These are phyloP conservation scores for Leishmania martiniquensis DNA, from an alignment of 208 protist genomes.

Conservation along the genomic window DNA sequence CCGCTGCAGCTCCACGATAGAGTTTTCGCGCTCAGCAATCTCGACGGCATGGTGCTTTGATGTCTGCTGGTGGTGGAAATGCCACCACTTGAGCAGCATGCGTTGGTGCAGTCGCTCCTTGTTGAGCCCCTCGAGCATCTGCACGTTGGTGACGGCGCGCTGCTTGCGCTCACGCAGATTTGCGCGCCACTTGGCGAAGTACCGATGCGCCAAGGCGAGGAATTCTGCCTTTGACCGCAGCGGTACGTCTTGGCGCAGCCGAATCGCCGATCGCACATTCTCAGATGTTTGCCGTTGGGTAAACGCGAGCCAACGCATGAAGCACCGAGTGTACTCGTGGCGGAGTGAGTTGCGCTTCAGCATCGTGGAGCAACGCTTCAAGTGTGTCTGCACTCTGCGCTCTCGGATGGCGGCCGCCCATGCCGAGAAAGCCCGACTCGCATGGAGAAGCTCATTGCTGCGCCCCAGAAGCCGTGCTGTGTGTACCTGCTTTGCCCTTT, in stretches of 20 bases:
- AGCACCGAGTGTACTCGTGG: slow-evolving; percentile 43
- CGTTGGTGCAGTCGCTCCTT: slow-evolving; percentile 29
- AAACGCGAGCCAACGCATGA: slow-evolving; percentile 68
- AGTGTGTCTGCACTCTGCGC: slow-evolving; percentile 49
- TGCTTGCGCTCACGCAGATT: slow-evolving; percentile 53
- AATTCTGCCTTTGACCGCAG: slow-evolving; percentile 62
- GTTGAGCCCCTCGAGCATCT: slow-evolving; percentile 43
- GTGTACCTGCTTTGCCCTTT: slow-evolving; percentile 2
- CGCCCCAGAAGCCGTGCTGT: slow-evolving; percentile 24
- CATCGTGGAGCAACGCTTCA: slow-evolving; percentile 64
- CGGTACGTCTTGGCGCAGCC: slow-evolving; percentile 47
- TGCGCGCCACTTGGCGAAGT: slow-evolving; percentile 64
- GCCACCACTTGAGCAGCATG: slow-evolving; percentile 38
- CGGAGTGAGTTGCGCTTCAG: slow-evolving; percentile 62
- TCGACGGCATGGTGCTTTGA: slow-evolving; percentile 8
- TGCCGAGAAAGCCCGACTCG: slow-evolving; percentile 32
- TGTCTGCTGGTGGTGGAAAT: slow-evolving; percentile 5
- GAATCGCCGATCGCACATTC: slow-evolving; percentile 20
- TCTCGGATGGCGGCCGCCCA: slow-evolving; percentile 39
- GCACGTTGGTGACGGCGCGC: slow-evolving; percentile 49
- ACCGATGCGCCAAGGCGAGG: slow-evolving; percentile 52
- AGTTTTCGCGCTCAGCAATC: slow-evolving; percentile 19
- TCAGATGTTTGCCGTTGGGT: slow-evolving; percentile 31
- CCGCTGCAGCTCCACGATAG: slow-evolving; percentile 8
- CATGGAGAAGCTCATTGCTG: slow-evolving; percentile 22